Base-by-base conservation (phyloP, 2,329 filamentous ascomycete species). In the Venturia nashicola region DNA sequence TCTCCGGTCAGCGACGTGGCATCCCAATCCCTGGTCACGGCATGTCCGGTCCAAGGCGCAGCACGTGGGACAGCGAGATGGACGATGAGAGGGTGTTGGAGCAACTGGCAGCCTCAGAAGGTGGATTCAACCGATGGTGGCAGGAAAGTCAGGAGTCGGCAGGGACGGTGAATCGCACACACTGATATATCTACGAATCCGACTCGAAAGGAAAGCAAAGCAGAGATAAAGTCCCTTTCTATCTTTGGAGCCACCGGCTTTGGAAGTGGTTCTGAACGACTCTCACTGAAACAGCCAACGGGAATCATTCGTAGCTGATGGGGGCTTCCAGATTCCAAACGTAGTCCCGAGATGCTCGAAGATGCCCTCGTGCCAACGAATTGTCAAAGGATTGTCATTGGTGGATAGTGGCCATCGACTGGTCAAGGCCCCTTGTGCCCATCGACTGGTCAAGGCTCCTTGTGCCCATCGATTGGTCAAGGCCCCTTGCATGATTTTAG, bases 1-100 rank as follows among this genome's bases (percentile, higher is more conserved):
- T 62, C 23, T 43, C 60, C 32, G 5, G 43, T 3, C n/a, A n/a
- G n/a, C 51, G 51, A 20, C 16, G 32, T 34, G 60, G 60, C 16
- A 62, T 51, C 18, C 40, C 60, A n/a, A 62, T 62, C 23, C 60
- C 60, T 16, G 5, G 43, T 3, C 7, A 48, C 23, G 60, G 23
- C 34, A 43, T 18, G 5, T 46, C 11, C n/a, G 11, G 7, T 43
- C 60, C 43, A 46, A 18, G 60, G 23, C 14, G 5, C n/a, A 36
- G 32, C 51, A 46, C 60, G 43, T 51, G 60, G 34, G 60, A 48
- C 3, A 23, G 12, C 2, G 44, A 62, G 2, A 51, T 36, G 60
- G 23, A 62, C 43, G 34, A 48, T 20, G 60, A 62, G 20, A 48
- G 23, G 5, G 60, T 62, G 60, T 42, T 62, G 7, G 23, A 61